Evolutionary conservation across 169 alveolate genomes (phyloP).

Genomic region (Plasmodium yoelii): DNA sequence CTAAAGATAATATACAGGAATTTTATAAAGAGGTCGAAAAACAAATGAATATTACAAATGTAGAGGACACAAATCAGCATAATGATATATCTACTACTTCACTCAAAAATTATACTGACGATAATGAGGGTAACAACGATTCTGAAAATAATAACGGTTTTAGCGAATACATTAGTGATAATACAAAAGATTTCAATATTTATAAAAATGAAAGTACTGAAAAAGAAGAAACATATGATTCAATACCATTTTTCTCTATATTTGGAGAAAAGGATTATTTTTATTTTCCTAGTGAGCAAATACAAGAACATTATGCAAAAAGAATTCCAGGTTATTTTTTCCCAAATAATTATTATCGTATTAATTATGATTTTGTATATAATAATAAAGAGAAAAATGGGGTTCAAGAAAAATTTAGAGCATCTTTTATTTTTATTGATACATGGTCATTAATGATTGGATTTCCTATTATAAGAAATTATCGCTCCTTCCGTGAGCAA

Average conservation of each 20-base stretch:
- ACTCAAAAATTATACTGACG: not conserved
- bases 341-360: slow-evolving; percentile 71
- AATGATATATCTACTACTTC: not conserved
- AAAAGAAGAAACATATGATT: slow-evolving; percentile 2
- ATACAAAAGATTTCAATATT: slow-evolving; percentile 12
- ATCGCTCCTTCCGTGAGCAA: slow-evolving; percentile 62
- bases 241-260: slow-evolving; percentile 70
- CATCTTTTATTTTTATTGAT: slow-evolving; percentile 71
- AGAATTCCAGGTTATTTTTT: slow-evolving; percentile 72
- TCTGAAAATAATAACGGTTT: not conserved
- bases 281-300: slow-evolving; percentile 72
- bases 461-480: slow-evolving; percentile 70
- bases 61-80: not conserved
- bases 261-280: slow-evolving; percentile 74
- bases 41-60: slow-evolving; percentile 12
- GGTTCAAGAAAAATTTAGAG: slow-evolving; percentile 48
- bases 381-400: slow-evolving; percentile 17
- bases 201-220: slow-evolving; percentile 32
- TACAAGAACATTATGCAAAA: slow-evolving; percentile 73
- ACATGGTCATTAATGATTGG: slow-evolving; percentile 76
- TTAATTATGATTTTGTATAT: slow-evolving; percentile 56
- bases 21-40: slow-evolving; percentile 27
- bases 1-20: slow-evolving; percentile 20
- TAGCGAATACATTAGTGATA: slow-evolving; percentile 8
- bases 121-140: not conserved